Base-by-base conservation (phyloP, 768 basidiomycete genomes). In the Favolaschia claudopus region DNA sequence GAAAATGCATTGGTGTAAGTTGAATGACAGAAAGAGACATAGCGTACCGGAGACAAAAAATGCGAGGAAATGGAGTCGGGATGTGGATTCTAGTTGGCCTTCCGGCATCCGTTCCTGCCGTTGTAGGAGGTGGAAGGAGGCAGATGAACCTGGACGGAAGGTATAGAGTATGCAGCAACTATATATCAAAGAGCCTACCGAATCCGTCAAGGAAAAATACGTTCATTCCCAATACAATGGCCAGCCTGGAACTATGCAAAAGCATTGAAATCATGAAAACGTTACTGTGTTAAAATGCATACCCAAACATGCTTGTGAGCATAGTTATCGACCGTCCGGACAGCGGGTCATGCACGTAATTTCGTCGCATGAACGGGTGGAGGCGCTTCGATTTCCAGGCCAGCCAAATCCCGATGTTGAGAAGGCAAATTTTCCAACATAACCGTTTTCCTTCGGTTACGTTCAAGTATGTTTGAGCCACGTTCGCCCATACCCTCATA, bases 281-380 rank as follows among this genome's bases (percentile, higher is more conserved):
- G 36, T 13, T 22, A 9, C 20, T 10, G 45, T 20, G 34, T 15
- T 40, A 37, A 34, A 17, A 17, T 29, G 63, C 82, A 45, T 59
- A 86, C 92, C 92, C 92, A 78, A 96, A 95, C 68, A 86, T 82
- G 63, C 87, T 90, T 3, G 92, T 94, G 57, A 95, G 77, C 56
- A 96, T 79, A 0, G 95, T 96, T 56, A 85, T 86, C 0, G 88
- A 84, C 63, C 81, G 76, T 4, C 91, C 91, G 22, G 91, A 93
- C 47, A 96, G 79, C 0, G 94, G 93, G 66, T 92, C 77, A 67
- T 96, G 94, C 71, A 81, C 81, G 67, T 93, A 96, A 57, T 79
- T 74, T 32, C 77, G 74, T 55, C 70, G 77, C 95, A 96, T 96
- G 64, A 83, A 77, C 0, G 82, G 77, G 33, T 81, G 75, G 40